These are phyloP conservation scores for Taphrina sp. DNA, from an alignment of 1,139 yeast genomes.

Conservation along the genomic window DNA sequence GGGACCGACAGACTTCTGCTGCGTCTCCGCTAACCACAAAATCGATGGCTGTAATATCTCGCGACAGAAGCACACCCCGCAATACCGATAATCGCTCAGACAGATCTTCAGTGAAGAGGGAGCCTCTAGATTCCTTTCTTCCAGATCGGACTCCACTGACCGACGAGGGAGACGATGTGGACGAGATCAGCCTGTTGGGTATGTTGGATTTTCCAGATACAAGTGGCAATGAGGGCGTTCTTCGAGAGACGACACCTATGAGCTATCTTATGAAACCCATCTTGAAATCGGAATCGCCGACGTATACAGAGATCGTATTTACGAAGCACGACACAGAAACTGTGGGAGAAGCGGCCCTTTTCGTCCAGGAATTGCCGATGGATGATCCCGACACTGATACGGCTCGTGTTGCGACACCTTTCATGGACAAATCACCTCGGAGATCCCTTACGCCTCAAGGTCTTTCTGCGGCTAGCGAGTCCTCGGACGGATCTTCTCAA, in stretches of 20 bases:
- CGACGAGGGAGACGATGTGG: slow-evolving; percentile 4
- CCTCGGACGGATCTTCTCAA: not conserved
- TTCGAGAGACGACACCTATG: not conserved
- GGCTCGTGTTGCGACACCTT: not conserved
- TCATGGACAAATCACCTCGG: no score
- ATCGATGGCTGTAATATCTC: no score
- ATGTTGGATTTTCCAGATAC: not conserved
- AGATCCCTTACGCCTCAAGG: no score
- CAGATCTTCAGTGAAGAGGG: no score
- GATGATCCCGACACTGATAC: not conserved
- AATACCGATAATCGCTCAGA: no score
- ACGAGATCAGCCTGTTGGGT: slow-evolving; percentile 18
- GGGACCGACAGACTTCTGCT: no score
- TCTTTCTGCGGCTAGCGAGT: not conserved
- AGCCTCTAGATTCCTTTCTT: no score
- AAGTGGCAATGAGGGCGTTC: not conserved
- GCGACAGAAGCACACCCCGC: no score
- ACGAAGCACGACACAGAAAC: no score
- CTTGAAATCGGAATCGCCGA: slow-evolving; percentile 13
- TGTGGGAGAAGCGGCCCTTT: slow-evolving; percentile 2
- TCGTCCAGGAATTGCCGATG: slow-evolving; percentile 2
- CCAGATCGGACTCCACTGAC: slow-evolving; percentile 1
- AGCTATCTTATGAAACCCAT: no score
- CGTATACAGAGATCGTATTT: no score
- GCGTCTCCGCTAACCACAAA: no score